Evolutionary conservation across 2,329 filamentous ascomycete species (phyloP), one percentile per base, ranked within the genome.

Genomic region (Phialemoniopsis sp.): DNA sequence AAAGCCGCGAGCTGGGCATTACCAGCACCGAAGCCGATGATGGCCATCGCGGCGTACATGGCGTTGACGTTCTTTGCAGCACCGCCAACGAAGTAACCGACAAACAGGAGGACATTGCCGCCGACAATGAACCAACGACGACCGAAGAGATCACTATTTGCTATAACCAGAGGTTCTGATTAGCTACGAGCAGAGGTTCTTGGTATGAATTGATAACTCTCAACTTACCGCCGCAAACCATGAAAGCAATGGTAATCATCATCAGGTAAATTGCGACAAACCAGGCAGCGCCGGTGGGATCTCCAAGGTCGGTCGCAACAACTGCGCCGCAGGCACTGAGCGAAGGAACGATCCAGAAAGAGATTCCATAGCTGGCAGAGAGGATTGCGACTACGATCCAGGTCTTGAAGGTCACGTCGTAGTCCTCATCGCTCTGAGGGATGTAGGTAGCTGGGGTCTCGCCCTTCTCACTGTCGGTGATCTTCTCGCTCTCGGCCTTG

Each of bases 141-240:
- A 13, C 70, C 68, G 15, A 72, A 60, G 12, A 72, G 53, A 50
- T 73, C 68, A 10, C 64, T 68, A 49, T 72, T 72, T 6, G 67
- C 55, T 46, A 15, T 13, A 31, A 26, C 15, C 15, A 19, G 18
- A 32, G n/a, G n/a, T 12, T 4, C 21, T 14, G 13, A 18, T 39
- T n/a, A 35, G 54, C 29, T 60, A n/a, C 60, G 38, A 56, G 49
- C 13, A 39, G n/a, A 46, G 29, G 42, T 33, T 28, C 29, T 6
- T 4, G 14, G 16, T 15, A 5, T 3, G 12, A 6, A 8, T 13
- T 3, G 21, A 18, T n/a, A 15, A 12, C 14, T 13, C 13, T n/a
- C 15, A 15, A 37, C 34, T 17, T 34, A 47, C 39, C 42, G 47
- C 59, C 57, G 34, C 52, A 62, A 26, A 63, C 54, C 55, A 66